Evolutionary conservation across 768 basidiomycete species (phyloP).

Genomic region (Mycena belliarum): DNA sequence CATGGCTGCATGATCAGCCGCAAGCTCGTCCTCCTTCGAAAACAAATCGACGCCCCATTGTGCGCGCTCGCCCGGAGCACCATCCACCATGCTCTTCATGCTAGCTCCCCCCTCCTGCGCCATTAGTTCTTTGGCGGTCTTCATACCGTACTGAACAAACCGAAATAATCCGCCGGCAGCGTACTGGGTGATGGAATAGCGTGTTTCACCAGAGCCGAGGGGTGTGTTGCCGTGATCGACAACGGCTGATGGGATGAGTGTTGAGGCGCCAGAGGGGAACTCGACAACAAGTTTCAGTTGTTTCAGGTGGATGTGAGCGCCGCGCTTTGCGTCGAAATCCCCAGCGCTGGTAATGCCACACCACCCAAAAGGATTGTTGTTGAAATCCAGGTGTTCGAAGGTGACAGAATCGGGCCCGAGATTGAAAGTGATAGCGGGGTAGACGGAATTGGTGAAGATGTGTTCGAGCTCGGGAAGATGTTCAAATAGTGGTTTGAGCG

Average conservation of each 20-base stretch:
- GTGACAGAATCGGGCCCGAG: conserved; percentile 22
- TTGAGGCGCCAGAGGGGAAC: conserved; percentile 23
- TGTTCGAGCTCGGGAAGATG: conserved; percentile 9
- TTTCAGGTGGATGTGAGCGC: conserved; percentile 31
- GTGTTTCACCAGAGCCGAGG: conserved; percentile 18
- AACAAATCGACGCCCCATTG: background rate
- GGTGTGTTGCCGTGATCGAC: conserved; percentile 25
- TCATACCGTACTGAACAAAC: conserved; percentile 25
- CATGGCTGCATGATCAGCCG: background rate
- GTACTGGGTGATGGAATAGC: conserved; percentile 30
- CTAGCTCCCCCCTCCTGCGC: background rate
- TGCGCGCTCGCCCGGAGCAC: background rate
- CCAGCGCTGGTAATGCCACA: conserved; percentile 32
- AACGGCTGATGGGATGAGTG: conserved; percentile 26
- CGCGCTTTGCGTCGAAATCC: conserved; percentile 20
- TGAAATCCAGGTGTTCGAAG: conserved; percentile 24
- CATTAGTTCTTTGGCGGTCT: background rate
- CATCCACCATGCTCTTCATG: background rate
- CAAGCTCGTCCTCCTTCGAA: conserved; percentile 1
- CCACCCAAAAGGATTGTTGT: conserved; percentile 27
- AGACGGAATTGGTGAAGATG: conserved; percentile 31
- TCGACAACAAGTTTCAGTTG: conserved; percentile 27
- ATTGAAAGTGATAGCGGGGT: conserved; percentile 31
- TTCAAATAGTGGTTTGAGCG: conserved; percentile 12
- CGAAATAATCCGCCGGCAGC: conserved; percentile 27